Evolutionary conservation across 768 basidiomycete genomes (phyloP), one percentile per base, ranked within the genome.

Genomic region (Rhodotorula kratochvilovae): DNA sequence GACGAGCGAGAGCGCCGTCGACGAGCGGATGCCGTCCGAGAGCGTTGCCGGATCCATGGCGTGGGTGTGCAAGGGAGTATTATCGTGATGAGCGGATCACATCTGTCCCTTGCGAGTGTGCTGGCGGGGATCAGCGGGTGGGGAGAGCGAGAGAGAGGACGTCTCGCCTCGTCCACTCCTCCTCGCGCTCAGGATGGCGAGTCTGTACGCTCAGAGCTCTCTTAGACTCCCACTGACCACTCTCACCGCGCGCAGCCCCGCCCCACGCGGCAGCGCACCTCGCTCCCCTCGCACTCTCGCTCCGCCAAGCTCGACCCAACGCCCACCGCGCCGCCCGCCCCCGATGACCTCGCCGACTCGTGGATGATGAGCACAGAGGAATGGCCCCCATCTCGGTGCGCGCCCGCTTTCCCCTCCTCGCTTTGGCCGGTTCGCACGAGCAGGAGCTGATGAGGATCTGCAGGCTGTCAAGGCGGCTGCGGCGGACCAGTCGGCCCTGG

Each of bases 261-360:
- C 17, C 53, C 53, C 10, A 29, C 55, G 23, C 62, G 66, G 1
- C n/a, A 46, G 15, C 73, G 73, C 60, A 66, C 69, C 33, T 74
- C 73, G 13, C 69, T 74, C 16, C 73, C 73, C 27, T n/a, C 36
- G 11, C 73, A 74, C 65, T 55, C 69, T 1, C 39, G 43, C 8
- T 54, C 73, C n/a, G 48, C 62, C 17, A 42, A 55, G 35, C 33
- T 43, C 29, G 33, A 59, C 19, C 8, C 39, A 39, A 6, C 8
- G 6, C 39, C 39, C 39, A 39, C 46, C 36, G 31, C 50, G 1
- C 58, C 42, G 19, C 8, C 66, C 2, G 67, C 66, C 16, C 63
- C 71, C n/a, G 71, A 67, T 35, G 69, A 29, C 11, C 43, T 58
- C 36, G 63, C 50, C 11, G 69, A 74, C 42, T 43, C 46, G n/a